Evolutionary conservation across 1,139 yeast genomes (phyloP).

Genomic region (Pichia sp.): DNA sequence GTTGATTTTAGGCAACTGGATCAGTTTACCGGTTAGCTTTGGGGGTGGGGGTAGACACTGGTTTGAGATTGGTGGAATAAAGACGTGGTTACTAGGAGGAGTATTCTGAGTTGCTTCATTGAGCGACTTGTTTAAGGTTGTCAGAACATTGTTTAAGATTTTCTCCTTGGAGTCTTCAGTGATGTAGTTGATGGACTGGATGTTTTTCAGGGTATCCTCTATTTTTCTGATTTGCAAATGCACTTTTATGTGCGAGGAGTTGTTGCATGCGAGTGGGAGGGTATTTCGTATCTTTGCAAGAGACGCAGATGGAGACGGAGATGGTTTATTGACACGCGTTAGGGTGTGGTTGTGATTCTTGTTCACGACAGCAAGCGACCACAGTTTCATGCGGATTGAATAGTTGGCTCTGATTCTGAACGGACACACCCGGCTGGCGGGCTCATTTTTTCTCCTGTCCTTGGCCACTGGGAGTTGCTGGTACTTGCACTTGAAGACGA

Average conservation of each 20-base stretch:
- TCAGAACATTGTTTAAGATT: conserved; percentile 11
- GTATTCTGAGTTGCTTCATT: not conserved
- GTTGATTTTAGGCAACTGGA: not conserved
- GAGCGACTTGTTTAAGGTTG: conserved; percentile 8
- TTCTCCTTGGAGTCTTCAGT: conserved; percentile 10
- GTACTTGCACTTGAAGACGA: conserved; percentile 60
- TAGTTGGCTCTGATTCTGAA: conserved; percentile 65
- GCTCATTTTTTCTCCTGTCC: conserved; percentile 12
- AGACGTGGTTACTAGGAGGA: not conserved
- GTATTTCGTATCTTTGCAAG: not conserved
- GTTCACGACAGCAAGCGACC: conserved; percentile 58
- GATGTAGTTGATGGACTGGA: conserved; percentile 4
- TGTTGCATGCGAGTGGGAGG: not conserved
- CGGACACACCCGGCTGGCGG: conserved; percentile 53
- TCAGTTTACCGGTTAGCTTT: not conserved
- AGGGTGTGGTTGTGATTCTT: conserved; percentile 39
- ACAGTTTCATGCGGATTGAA: conserved; percentile 45
- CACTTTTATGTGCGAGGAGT: not conserved
- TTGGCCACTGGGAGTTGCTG: conserved; percentile 16
- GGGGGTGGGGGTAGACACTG: not conserved
- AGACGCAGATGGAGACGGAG: too few species aligned
- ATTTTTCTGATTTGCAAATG: conserved; percentile 3
- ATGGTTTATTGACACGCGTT: not conserved
- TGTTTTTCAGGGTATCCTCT: conserved; percentile 6
- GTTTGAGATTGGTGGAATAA: not conserved